Base-by-base conservation (phyloP, 164 flowering plant genomes). In the Magnolia kwangsiensis region DNA sequence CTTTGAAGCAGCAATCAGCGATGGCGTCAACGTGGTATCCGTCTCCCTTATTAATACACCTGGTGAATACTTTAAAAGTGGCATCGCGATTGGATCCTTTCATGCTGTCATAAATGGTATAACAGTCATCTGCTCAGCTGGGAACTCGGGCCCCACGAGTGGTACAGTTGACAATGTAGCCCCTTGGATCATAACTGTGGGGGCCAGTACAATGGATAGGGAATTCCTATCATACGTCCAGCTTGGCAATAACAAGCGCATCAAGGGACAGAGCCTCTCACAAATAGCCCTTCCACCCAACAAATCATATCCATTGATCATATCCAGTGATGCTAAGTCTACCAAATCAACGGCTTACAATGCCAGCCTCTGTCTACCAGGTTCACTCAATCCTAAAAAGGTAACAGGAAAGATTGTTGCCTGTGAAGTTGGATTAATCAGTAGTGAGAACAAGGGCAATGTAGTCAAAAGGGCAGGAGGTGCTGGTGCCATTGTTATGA, bases 191-290 rank as follows among this genome's bases (percentile, higher is more conserved):
- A n/a, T 65, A 59, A 74, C 76, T n/a, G 69, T 74, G 3, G 76
- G 59, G 1, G 76, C 76, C 19, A 65, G 70, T 24, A 74, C 76
- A 37, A 29, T 37, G 27, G 76, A 74, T 45, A 45, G 76, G 18
- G 55, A 65, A 6, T 64, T 74, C 71, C 55, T 63, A 10, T 37
- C 76, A n/a, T 6, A 9, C 19, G 29, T 74, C 11, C 21, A 5
- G 16, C 55, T 74, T 1, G 76, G 69, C 0, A 23, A 66, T 24
- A 24, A 24, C 1, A 24, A 24, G 27, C 27, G 1, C 27, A 24
- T 24, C 27, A 24, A 24, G 27, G 97, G 98, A 5, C 88, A 77
- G 0, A 88, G 95, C 8, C 86, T 94, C 16, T 91, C 87, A 23
- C 77, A 78, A 50, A 94, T 91, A 16, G 85, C 82, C 23, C 19